phyloP scores from a whole-genome alignment of 176 grass and related monocot genomes.

The Aegilops longissima region DNA sequence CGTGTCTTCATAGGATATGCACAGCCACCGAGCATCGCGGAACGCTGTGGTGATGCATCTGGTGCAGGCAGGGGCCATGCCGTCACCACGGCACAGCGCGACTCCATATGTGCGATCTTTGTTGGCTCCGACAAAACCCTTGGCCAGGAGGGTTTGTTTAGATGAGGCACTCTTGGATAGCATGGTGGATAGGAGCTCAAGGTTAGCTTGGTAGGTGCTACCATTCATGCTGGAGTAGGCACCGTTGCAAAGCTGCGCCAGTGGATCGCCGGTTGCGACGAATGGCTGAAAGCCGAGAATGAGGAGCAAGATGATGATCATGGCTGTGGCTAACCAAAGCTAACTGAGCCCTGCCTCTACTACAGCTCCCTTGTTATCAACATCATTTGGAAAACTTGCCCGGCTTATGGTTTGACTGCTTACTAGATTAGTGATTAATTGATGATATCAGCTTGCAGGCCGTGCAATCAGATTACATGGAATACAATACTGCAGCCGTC shows the following conservation, averaged over 20 bases:
- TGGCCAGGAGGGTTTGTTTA: neutral
- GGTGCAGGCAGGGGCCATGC: neutral
- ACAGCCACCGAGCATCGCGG: neutral
- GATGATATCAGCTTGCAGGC: neutral
- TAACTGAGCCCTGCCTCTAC: neutral
- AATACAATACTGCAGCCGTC: neutral
- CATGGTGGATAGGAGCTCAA: slow-evolving; percentile 6
- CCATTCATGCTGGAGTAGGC: neutral
- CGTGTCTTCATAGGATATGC: neutral
- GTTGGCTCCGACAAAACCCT: neutral
- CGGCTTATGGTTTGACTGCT: neutral
- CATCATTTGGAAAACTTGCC: neutral
- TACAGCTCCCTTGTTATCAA: neutral
- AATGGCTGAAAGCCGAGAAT: neutral
- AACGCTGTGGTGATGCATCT: neutral
- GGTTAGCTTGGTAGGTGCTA: slow-evolving; percentile 23
- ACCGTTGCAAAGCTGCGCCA: neutral
- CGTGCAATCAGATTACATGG: neutral
- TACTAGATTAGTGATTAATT: neutral
- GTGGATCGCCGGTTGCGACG: rapidly evolving
- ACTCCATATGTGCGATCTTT: slow-evolving; percentile 23
- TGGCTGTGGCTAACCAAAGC: neutral
- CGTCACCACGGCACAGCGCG: slow-evolving; percentile 20
- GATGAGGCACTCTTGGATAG: neutral
- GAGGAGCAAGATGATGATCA: neutral